Evolutionary conservation across 768 basidiomycete genomes (phyloP).

Genomic region (Strobilomyces echinocephalus): DNA sequence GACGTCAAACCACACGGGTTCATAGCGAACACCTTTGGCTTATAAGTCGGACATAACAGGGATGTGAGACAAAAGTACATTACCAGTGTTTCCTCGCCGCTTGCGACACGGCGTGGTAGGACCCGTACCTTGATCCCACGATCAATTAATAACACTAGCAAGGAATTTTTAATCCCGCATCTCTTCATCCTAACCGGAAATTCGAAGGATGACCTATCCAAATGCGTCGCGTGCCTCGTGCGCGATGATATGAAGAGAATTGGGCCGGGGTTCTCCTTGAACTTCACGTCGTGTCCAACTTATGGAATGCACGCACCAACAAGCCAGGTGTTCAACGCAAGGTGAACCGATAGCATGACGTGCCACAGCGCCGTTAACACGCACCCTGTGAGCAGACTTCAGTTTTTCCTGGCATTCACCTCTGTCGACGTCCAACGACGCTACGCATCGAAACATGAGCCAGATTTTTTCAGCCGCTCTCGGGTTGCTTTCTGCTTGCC

Average conservation of each 20-base stretch:
- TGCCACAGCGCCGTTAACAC: slow-evolving; percentile 8
- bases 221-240: neutral
- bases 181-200: neutral
- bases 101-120: neutral
- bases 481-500: neutral
- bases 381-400: neutral
- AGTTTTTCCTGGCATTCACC: neutral
- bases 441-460: slow-evolving; percentile 18
- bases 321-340: slow-evolving; percentile 5
- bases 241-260: neutral
- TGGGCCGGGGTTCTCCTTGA: neutral
- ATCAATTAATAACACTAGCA: neutral
- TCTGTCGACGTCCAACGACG: slow-evolving; percentile 7
- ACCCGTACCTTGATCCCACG: neutral
- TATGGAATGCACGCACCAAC: slow-evolving; percentile 3
- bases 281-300: neutral
- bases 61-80: neutral
- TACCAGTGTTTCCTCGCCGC: neutral
- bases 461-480: slow-evolving; percentile 11
- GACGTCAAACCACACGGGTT: neutral
- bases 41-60: neutral
- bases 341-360: neutral
- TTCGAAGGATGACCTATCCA: neutral
- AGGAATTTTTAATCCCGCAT: neutral
- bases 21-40: neutral